A percentile compares a stretch with the other conserved stretches of the same genome.
phyloP scores from a whole-genome alignment of 2,329 filamentous ascomycete genomes.

The Zymoseptoria pseudotritici region DNA sequence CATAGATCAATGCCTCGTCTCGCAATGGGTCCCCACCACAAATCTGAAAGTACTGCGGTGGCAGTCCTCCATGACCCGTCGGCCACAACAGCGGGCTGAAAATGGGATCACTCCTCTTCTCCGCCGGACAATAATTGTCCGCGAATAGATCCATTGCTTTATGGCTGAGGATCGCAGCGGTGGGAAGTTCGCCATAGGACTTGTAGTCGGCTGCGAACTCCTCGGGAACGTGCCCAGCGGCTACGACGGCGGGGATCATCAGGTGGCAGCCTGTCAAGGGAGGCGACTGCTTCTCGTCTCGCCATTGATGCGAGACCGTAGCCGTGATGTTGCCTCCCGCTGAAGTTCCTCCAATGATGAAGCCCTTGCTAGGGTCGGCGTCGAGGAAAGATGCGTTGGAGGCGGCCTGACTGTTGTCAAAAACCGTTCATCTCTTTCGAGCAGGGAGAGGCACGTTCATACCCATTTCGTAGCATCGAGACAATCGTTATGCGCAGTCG shows the following conservation, averaged over 20 bases:
- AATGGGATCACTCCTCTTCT: constrained; percentile 24
- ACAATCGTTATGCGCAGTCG: constrained; percentile 42
- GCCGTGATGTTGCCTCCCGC: constrained; percentile 47
- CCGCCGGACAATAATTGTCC: constrained; percentile 14
- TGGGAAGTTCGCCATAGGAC: constrained; percentile 29
- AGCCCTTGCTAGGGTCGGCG: constrained; percentile 38
- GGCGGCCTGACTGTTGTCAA: constrained; percentile 29
- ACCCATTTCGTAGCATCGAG: constrained; percentile 42
- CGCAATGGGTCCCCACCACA: constrained; percentile 43
- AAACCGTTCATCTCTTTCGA: not conserved
- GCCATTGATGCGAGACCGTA: constrained; percentile 38
- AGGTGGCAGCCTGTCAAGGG: constrained; percentile 42
- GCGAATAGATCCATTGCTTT: constrained; percentile 19
- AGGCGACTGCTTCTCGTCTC: constrained; percentile 35
- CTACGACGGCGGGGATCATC: constrained; percentile 40
- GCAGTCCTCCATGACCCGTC: constrained; percentile 33
- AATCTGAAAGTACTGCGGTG: constrained; percentile 42
- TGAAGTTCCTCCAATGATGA: constrained; percentile 46
- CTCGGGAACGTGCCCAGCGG: constrained; percentile 34
- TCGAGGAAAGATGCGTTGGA: constrained; percentile 26
- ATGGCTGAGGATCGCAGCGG: constrained; percentile 20
- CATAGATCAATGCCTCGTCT: constrained; percentile 44
- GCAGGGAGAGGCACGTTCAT: not conserved
- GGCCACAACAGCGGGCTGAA: constrained; percentile 26
- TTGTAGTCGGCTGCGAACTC: constrained; percentile 34